Evolutionary conservation across 2,329 filamentous ascomycete species (phyloP).

Genomic region (Elsinoe australis): DNA sequence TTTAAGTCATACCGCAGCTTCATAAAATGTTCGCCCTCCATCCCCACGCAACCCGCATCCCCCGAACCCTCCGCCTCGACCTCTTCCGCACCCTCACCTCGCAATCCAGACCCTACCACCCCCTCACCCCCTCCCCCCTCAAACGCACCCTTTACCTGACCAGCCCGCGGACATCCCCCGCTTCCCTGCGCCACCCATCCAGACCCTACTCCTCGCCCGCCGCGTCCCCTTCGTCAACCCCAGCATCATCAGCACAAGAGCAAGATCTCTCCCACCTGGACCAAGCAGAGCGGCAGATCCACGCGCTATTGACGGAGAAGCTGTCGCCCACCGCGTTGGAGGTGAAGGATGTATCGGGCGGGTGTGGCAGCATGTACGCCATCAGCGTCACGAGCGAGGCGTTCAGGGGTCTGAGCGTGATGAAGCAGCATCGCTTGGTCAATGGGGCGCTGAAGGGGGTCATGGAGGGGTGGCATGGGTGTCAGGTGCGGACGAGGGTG

Average conservation of each 20-base stretch:
- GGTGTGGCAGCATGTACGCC: slow-evolving; percentile 81
- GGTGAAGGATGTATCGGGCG: slow-evolving; percentile 74
- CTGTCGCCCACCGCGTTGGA: slow-evolving; percentile 30
- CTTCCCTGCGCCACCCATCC: neutral
- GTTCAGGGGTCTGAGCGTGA: slow-evolving; percentile 62
- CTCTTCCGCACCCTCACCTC: slow-evolving; percentile 10
- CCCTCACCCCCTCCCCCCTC: neutral
- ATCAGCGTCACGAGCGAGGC: slow-evolving; percentile 66
- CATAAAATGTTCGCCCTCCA: neutral
- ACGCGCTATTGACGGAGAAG: neutral
- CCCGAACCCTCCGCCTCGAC: neutral
- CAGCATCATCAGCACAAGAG: neutral
- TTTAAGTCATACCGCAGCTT: neutral
- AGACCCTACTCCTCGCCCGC: neutral
- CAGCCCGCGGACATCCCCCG: neutral
- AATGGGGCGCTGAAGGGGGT: slow-evolving; percentile 66
- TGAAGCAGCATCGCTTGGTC: slow-evolving; percentile 78
- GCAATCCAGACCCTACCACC: neutral
- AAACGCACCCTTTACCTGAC: neutral
- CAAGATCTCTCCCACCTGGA: slow-evolving; percentile 13
- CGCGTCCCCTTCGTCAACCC: neutral
- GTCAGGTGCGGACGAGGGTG: slow-evolving; percentile 67
- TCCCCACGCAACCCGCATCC: neutral
- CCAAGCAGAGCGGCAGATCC: slow-evolving; percentile 7
- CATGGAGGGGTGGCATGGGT: slow-evolving; percentile 74